Conservation (phyloP, 331 rosid species). For the Malus hybrid region DNA sequence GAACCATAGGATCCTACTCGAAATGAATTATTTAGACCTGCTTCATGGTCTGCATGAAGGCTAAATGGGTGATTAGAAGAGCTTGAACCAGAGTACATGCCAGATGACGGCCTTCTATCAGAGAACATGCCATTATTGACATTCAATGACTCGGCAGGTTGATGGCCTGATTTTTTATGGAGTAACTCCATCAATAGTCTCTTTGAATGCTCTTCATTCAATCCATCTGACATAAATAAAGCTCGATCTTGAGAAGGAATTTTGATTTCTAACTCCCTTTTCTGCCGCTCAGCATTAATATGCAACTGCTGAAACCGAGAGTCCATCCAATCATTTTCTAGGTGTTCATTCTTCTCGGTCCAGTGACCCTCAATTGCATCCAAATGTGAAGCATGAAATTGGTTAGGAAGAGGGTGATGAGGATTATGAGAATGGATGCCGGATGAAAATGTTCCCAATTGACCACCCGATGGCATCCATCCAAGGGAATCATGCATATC, state of each 20-base stretch:
- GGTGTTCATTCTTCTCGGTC: constrained; percentile 43
- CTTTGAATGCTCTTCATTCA: constrained; percentile 50
- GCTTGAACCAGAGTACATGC: constrained; percentile 32
- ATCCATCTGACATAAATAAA: constrained; percentile 47
- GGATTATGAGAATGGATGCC: constrained; percentile 26
- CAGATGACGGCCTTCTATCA: constrained; percentile 19
- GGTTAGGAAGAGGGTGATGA: constrained; percentile 36
- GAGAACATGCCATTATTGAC: constrained; percentile 15
- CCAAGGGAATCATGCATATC: constrained; percentile 39
- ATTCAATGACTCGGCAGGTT: constrained; percentile 23
- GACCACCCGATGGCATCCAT: constrained; percentile 24
- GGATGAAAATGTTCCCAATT: constrained; percentile 26
- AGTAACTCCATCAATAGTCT: constrained; percentile 47
- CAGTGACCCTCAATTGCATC: constrained; percentile 42
- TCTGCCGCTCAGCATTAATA: constrained; percentile 36
- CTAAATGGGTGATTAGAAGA: constrained; percentile 28
- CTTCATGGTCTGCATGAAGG: constrained; percentile 29
- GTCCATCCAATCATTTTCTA: constrained; percentile 37
- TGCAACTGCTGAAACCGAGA: constrained; percentile 43
- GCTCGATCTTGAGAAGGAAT: constrained; percentile 32
- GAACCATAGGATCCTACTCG: constrained; percentile 38
- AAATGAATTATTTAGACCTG: constrained; percentile 31
- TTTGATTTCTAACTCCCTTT: constrained; percentile 35
- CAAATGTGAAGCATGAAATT: constrained; percentile 31
- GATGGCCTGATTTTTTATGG: constrained; percentile 41